Percentiles rank a stretch among this genome's conserved stretches.
Conservation (phyloP, 164 flowering plant species). For the Vitis rotundifolia region DNA sequence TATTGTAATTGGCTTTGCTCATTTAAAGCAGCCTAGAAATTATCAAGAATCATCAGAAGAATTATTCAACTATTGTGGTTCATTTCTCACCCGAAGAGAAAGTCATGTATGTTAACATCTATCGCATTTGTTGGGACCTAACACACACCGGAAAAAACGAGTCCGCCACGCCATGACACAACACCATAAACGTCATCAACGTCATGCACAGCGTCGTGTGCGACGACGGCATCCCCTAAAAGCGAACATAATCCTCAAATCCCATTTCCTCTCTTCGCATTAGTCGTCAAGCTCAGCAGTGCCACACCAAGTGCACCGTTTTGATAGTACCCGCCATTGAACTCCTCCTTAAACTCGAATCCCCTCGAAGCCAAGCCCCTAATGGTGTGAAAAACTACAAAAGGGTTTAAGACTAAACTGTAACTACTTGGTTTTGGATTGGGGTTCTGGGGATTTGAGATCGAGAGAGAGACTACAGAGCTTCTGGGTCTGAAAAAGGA, state of each 20-base stretch:
- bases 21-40: no score
- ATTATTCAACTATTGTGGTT: no score
- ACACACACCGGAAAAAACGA: slow-evolving; percentile 80
- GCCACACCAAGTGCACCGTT: slow-evolving; percentile 66
- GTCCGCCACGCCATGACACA: slow-evolving; percentile 85
- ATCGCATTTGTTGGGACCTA: no score
- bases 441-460: slow-evolving; percentile 13
- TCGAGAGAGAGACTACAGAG: slow-evolving; percentile 17
- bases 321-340: slow-evolving; percentile 31
- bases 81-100: no score
- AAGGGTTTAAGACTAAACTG: slow-evolving; percentile 23
- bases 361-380: no score
- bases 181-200: slow-evolving; percentile 78
- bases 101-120: no score
- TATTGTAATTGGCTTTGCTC: no score
- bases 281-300: slow-evolving; percentile 54
- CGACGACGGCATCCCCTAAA: slow-evolving; percentile 97
- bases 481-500: no score
- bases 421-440: not conserved
- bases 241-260: no score
- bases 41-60: no score
- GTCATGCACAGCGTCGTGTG: slow-evolving; percentile 88
- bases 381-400: slow-evolving; percentile 35
- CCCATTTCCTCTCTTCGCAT: slow-evolving; percentile 80
- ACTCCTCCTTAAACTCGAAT: slow-evolving; percentile 14